Base-by-base conservation (phyloP, 176 grass and related monocot genomes). In the Triticum turgidum region DNA sequence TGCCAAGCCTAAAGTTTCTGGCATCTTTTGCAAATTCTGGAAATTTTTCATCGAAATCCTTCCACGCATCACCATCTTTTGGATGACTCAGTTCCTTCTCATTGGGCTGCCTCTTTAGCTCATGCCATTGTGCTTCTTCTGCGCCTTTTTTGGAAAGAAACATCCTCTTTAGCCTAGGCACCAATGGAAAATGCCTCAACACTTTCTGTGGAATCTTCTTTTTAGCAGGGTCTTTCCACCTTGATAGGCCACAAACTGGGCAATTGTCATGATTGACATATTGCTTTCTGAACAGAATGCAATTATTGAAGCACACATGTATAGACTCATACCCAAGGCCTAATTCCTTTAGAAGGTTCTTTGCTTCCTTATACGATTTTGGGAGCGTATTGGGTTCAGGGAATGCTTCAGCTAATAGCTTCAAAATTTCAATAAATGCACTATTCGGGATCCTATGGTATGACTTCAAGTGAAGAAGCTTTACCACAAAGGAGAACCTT, bases 301-400 rank as follows among this genome's bases (percentile, higher is more conserved):
- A 71, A 39, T 71, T 71, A 41, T 71, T 41, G 32, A 39, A 71
- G 68, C 68, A 71, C 18, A 71, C 68, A 71, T 71, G 68, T 71
- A 71, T 71, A 21, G 68, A 69, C 2, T 69, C 15, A 69, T 69
- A 69, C 17, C 65, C 65, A 69, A 69, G 65, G 30, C 65, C 29
- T 35, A 69, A 29, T 69, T 61, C 58, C 21, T 61, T 61, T 61
- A 61, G 21, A 61, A 61, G 58, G 22, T 27, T 65, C 25, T 65
- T 65, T 65, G 63, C 25, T 72, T 72, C 34, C 8, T 72, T 41
- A 72, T 72, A 56, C 5, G 17, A 56, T 56, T 56, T 56, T 18
- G 52, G 52, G 52, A 56, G 52, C 0, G 17, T 56, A 56, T 56
- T 56, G 52, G 52, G 52, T 56, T 56, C 15, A 56, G 52, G 17